phyloP scores from a whole-genome alignment of 2,329 filamentous ascomycete species.

The Aureobasidium sp. region DNA sequence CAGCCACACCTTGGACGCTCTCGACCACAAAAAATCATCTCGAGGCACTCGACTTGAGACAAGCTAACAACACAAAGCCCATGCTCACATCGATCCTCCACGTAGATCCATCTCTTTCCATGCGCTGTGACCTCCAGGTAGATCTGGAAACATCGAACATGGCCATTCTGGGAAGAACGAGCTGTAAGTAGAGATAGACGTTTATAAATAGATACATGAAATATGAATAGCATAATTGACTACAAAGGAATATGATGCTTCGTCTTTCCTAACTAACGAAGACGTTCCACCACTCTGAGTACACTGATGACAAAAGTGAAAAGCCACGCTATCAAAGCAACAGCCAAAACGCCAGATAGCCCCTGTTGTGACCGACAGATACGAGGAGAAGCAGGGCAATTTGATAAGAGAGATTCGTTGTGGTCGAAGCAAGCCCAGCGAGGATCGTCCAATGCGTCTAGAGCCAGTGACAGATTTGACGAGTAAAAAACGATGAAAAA shows the following conservation, averaged over 20 bases:
- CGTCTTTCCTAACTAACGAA: constrained; percentile 17
- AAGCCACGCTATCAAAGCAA: constrained; percentile 84
- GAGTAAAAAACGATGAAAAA: constrained; percentile 98
- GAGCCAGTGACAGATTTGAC: constrained; percentile 83
- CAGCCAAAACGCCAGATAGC: constrained; percentile 68
- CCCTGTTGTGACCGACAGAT: constrained; percentile 62
- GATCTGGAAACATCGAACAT: background rate
- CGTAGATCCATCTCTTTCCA: background rate
- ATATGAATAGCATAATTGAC: background rate
- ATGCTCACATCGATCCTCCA: background rate
- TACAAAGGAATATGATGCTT: constrained; percentile 10
- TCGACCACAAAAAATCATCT: background rate
- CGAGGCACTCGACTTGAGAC: too few relatives aligned
- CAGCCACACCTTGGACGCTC: background rate
- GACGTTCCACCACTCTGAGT: constrained; percentile 33
- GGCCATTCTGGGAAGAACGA: background rate
- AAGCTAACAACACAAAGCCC: background rate
- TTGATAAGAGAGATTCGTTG: constrained; percentile 23
- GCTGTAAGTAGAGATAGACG: background rate
- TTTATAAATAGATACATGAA: constrained; percentile 9
- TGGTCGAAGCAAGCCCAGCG: constrained; percentile 44
- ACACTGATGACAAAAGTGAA: constrained; percentile 78
- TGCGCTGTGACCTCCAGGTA: background rate
- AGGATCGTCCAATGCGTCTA: constrained; percentile 66
- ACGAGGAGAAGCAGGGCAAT: constrained; percentile 29